Percentiles rank a stretch among this genome's conserved stretches.
phyloP scores from a whole-genome alignment of 345 rosid genomes.

The Hevea brasiliensis region DNA sequence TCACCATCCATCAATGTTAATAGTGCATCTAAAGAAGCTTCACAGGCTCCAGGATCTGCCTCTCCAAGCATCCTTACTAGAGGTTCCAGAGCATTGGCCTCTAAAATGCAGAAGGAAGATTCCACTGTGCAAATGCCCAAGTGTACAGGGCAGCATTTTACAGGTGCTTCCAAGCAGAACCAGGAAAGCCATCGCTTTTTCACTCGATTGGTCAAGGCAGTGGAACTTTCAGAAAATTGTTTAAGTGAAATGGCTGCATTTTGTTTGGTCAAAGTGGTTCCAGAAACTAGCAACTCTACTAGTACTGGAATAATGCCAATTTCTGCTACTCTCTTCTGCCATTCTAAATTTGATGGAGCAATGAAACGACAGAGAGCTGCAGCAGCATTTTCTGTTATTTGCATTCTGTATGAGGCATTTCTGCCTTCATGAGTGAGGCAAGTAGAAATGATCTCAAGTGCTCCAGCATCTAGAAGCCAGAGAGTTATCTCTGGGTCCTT shows the following conservation, averaged over 20 bases:
- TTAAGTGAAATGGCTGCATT: slow-evolving; percentile 33
- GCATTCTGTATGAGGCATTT: slow-evolving; percentile 12
- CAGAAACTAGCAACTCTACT: slow-evolving; percentile 25
- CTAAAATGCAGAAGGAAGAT: slow-evolving; percentile 33
- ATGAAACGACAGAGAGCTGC: slow-evolving; percentile 34
- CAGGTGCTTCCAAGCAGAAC: slow-evolving; percentile 23
- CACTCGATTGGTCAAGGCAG: slow-evolving; percentile 19
- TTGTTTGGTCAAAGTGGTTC: slow-evolving; percentile 27
- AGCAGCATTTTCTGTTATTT: slow-evolving; percentile 24
- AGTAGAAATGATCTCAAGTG: slow-evolving; percentile 21
- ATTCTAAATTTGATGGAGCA: slow-evolving; percentile 22
- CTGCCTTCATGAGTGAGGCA: slow-evolving; percentile 12
- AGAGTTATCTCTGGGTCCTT: slow-evolving; percentile 17
- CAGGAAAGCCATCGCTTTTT: slow-evolving; percentile 12
- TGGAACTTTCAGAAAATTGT: slow-evolving; percentile 34
- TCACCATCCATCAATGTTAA: slow-evolving; percentile 29
- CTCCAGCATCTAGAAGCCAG: slow-evolving; percentile 31
- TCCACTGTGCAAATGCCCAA: slow-evolving; percentile 26
- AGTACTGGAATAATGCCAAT: slow-evolving; percentile 18
- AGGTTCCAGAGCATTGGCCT: slow-evolving; percentile 27
- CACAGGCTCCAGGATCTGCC: slow-evolving; percentile 18
- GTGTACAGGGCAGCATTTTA: slow-evolving; percentile 30
- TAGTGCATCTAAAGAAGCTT: slow-evolving; percentile 34
- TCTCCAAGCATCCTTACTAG: slow-evolving; percentile 29
- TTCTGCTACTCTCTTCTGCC: slow-evolving; percentile 29